These are phyloP conservation scores for Nicotiana noctiflora DNA, from an alignment of 257 asterid genomes.

Conservation along the genomic window DNA sequence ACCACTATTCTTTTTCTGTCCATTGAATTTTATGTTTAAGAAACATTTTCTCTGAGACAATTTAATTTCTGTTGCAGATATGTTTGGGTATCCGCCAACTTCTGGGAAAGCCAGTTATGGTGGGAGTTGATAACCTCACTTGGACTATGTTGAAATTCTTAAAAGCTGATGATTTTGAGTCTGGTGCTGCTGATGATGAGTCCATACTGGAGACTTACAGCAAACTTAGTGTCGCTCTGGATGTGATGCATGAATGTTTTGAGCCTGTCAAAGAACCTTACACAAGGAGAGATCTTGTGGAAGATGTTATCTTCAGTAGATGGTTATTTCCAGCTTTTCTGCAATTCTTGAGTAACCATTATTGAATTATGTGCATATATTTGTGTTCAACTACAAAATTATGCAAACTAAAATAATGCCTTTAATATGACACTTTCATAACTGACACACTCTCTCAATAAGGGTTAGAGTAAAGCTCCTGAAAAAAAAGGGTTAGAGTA, in stretches of 20 bases:
- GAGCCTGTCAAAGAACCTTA: constrained; percentile 66
- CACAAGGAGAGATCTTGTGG: constrained; percentile 56
- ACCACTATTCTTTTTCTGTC: background rate
- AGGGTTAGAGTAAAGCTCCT: background rate
- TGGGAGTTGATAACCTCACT: constrained; percentile 43
- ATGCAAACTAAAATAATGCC: background rate
- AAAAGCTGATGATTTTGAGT: constrained; percentile 23
- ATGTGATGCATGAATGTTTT: constrained; percentile 83
- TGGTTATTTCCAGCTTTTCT: constrained; percentile 33
- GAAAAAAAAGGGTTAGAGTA: background rate
- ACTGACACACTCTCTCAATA: background rate
- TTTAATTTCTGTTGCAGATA: constrained; percentile 38
- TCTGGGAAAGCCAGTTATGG: constrained; percentile 47
- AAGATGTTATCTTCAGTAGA: constrained; percentile 63
- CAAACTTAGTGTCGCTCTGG: constrained; percentile 60
- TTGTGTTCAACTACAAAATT: background rate
- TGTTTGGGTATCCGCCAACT: constrained; percentile 40
- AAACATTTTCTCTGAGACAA: background rate
- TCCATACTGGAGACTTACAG: constrained; percentile 33
- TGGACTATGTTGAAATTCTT: constrained; percentile 61
- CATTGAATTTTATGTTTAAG: background rate
- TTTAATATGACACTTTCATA: background rate
- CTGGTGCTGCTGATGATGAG: constrained; percentile 29
- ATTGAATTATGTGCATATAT: background rate
- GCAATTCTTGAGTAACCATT: background rate